Conservation (phyloP, 2,329 filamentous ascomycete species). For the Xylariaceae sp. region DNA sequence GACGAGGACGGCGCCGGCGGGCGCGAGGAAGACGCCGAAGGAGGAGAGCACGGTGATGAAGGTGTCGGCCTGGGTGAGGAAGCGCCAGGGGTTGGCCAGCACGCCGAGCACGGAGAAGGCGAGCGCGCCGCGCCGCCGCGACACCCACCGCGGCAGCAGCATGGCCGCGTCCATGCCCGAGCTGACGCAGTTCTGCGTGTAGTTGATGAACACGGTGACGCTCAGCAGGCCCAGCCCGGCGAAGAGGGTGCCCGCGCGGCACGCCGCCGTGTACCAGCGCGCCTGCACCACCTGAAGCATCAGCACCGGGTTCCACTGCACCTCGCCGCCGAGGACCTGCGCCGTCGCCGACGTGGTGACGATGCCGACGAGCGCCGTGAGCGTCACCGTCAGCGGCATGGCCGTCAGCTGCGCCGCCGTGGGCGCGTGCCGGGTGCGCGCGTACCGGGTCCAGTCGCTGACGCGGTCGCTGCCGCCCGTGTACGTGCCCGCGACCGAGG, state of each 20-base stretch:
- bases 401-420: slow-evolving; percentile 9
- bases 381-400: slow-evolving; percentile 8
- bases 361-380: slow-evolving; percentile 8
- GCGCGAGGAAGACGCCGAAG: slow-evolving; percentile 15
- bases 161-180: slow-evolving; percentile 13
- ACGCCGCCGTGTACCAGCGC: slow-evolving; percentile 4
- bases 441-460: slow-evolving; percentile 9
- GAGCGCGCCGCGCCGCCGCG: slow-evolving; percentile 8
- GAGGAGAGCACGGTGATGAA: slow-evolving; percentile 15
- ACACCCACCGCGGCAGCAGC: slow-evolving; percentile 9
- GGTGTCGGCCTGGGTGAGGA: slow-evolving; percentile 9
- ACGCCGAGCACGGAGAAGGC: slow-evolving; percentile 11
- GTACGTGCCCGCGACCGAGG: slow-evolving; percentile 8
- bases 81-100: slow-evolving; percentile 10
- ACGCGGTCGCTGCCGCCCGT: slow-evolving; percentile 7
- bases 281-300: slow-evolving; percentile 8
- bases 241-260: slow-evolving; percentile 10
- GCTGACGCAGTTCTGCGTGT: slow-evolving; percentile 11
- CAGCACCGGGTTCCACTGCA: slow-evolving; percentile 9
- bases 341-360: slow-evolving; percentile 8
- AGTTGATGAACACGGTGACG: slow-evolving; percentile 10
- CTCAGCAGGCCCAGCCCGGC: slow-evolving; percentile 8
- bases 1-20: slow-evolving; percentile 11
- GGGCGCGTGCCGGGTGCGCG: slow-evolving; percentile 6
- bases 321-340: slow-evolving; percentile 5